Base-by-base conservation (phyloP, 2,329 filamentous ascomycete species). In the Coniella lustricola region DNA sequence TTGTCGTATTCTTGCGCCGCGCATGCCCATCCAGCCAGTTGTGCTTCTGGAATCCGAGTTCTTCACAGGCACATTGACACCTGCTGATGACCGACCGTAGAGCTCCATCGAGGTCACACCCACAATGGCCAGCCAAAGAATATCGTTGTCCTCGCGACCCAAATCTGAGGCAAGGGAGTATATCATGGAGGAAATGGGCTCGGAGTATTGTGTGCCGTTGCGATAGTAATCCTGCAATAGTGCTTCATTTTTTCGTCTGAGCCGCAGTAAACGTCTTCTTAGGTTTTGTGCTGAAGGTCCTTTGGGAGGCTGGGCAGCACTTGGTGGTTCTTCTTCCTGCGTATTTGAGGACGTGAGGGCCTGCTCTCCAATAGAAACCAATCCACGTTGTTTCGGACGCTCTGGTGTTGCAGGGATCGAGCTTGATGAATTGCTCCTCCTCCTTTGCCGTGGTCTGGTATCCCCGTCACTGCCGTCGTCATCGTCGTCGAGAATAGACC, bases 151-250 rank as follows among this genome's bases (percentile, higher is more conserved):
- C 73, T 97, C 93, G 46, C 90, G 85, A 54, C 93, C 93, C 7
- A 98, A 79, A 62, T 97, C 93, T 1, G 90, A 95, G 1, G 91
- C 93, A 13, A 98, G 75, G 0, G 90, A 94, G 66, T 97, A 98
- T 61, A 96, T 80, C 70, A 97, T 84, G 0, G 90, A 95, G 0
- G 90, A 93, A 48, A 97, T 87, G 1, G 93, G 93, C 63, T 98
- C 93, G 0, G 91, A 91, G 62, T 95, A 96, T 2, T 90, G 95
- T 3, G 87, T 84, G 35, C 93, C 93, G 25, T 88, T 77, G 22
- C 82, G 78, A 68, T 97, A 96, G 67, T 98, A 97, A 54, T 81
- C 77, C 43, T 85, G 81, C 33, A 97, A 72, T 1, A 90, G 74
- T 0, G 69, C 66, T 64, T 95, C 87, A 56, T 96, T 84, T 58